phyloP scores from a whole-genome alignment of 192 early-diverging fungal species.

The Coemansia sp. region DNA sequence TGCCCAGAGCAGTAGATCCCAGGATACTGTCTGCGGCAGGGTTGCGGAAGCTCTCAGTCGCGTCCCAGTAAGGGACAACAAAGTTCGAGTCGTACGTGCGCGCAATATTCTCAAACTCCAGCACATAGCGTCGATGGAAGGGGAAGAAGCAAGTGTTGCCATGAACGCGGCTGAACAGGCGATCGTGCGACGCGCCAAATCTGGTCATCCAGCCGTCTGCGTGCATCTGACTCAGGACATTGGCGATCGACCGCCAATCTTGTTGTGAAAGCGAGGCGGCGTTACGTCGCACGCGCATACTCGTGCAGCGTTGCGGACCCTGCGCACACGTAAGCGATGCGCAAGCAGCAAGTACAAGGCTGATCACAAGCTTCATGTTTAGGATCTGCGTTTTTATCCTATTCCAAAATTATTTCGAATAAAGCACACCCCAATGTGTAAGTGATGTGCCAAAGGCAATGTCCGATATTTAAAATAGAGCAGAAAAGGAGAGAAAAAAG shows the following conservation, averaged over 20 bases:
- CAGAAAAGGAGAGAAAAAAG: too few relatives aligned
- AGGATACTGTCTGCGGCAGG: constrained; percentile 36
- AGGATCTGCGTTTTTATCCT: background rate
- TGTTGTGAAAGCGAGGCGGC: constrained; percentile 38
- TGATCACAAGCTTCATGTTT: constrained; percentile 35
- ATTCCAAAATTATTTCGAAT: background rate
- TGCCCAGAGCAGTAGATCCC: constrained; percentile 24
- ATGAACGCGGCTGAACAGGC: constrained; percentile 43
- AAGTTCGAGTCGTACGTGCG: constrained; percentile 44
- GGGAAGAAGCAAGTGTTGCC: constrained; percentile 51
- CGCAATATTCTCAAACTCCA: constrained; percentile 49
- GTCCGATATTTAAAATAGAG: background rate
- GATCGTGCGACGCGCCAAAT: constrained; percentile 41
- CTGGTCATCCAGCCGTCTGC: constrained; percentile 37
- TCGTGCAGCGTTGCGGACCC: constrained; percentile 28
- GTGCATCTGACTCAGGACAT: constrained; percentile 38
- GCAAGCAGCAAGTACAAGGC: constrained; percentile 34
- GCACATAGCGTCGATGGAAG: constrained; percentile 53
- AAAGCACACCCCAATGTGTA: background rate
- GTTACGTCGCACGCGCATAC: constrained; percentile 40
- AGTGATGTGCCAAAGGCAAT: background rate
- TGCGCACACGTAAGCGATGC: constrained; percentile 29
- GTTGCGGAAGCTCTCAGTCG: constrained; percentile 40
- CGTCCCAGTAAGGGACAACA: constrained; percentile 55
- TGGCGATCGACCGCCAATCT: constrained; percentile 46